Conservation (phyloP, 1,284 basidiomycete genomes). For the Sanghuangporus sanghuang region DNA sequence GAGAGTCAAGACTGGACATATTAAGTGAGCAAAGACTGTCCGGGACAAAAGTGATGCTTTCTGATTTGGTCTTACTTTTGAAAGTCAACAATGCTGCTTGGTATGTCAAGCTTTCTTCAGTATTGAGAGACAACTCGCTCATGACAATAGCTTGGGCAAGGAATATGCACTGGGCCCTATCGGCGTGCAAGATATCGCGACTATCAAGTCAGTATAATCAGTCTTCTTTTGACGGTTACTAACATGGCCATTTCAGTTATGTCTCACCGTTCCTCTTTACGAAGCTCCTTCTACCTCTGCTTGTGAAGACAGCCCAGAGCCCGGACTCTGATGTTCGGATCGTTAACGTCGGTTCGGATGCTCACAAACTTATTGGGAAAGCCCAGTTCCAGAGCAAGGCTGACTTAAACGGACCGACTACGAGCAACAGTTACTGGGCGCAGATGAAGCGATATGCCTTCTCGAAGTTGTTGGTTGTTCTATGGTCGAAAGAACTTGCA, state of each 20-base stretch:
- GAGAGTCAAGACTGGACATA: constrained; percentile 15
- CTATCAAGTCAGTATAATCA: neutral
- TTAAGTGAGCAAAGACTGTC: constrained; percentile 3
- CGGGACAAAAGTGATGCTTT: neutral
- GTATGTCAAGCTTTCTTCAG: neutral
- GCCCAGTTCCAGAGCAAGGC: constrained; percentile 4
- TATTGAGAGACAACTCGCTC: neutral
- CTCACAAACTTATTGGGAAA: neutral
- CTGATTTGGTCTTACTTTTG: neutral
- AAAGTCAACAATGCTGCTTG: constrained; percentile 7
- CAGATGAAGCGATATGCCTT: neutral
- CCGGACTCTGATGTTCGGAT: constrained; percentile 4
- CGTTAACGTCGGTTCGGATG: neutral
- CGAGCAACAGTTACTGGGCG: neutral
- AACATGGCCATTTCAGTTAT: neutral
- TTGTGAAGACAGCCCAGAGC: neutral
- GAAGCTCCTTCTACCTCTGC: neutral
- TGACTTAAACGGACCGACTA: constrained; percentile 5
- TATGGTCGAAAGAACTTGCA: constrained; percentile 21
- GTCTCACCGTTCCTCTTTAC: constrained; percentile 9
- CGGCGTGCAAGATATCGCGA: neutral
- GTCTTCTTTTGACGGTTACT: no score
- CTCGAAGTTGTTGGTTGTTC: constrained; percentile 3
- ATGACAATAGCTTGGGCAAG: neutral
- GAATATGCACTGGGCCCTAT: neutral